A percentile compares a stretch with the other conserved stretches of the same genome.
Evolutionary conservation across 1,139 yeast genomes (phyloP).

Genomic region (Suhomyces yuchorum): DNA sequence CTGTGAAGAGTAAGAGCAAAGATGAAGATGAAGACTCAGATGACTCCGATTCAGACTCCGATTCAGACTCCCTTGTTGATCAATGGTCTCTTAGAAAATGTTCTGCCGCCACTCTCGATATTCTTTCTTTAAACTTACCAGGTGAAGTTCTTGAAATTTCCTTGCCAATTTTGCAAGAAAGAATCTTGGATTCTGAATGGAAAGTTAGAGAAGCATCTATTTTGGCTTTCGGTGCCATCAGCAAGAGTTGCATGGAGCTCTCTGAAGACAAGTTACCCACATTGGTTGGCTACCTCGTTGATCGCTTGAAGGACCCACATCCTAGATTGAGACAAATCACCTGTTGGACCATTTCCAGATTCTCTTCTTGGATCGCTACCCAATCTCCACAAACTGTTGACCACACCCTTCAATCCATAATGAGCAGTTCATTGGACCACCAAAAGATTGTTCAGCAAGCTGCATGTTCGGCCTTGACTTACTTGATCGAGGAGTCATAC

Average conservation of each 20-base stretch:
- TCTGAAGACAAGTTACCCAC: slow-evolving; percentile 75
- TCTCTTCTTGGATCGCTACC: slow-evolving; percentile 78
- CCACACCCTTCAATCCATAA: slow-evolving; percentile 77
- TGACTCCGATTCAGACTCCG: slow-evolving; percentile 60
- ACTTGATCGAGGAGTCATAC: slow-evolving; percentile 78
- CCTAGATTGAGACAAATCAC: slow-evolving; percentile 89
- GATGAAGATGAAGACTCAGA: slow-evolving; percentile 52
- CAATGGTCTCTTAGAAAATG: slow-evolving; percentile 95
- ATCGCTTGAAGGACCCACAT: slow-evolving; percentile 71
- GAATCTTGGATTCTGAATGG: slow-evolving; percentile 75
- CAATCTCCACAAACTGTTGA: slow-evolving; percentile 66
- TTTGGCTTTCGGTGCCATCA: slow-evolving; percentile 92
- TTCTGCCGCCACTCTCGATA: slow-evolving; percentile 89
- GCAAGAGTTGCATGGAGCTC: slow-evolving; percentile 80
- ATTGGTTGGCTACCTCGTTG: slow-evolving; percentile 81
- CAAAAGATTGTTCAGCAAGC: slow-evolving; percentile 94
- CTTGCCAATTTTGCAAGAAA: slow-evolving; percentile 74
- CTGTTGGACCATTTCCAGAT: slow-evolving; percentile 94
- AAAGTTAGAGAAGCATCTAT: slow-evolving; percentile 90
- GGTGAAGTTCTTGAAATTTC: slow-evolving; percentile 65
- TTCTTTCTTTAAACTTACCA: slow-evolving; percentile 70
- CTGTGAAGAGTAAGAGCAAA: slow-evolving; percentile 29
- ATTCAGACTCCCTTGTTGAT: slow-evolving; percentile 58
- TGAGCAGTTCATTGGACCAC: slow-evolving; percentile 73
- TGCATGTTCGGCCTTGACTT: slow-evolving; percentile 85